Evolutionary conservation across 2,329 filamentous ascomycete species (phyloP).

Genomic region (Gaeumannomyces tritici): DNA sequence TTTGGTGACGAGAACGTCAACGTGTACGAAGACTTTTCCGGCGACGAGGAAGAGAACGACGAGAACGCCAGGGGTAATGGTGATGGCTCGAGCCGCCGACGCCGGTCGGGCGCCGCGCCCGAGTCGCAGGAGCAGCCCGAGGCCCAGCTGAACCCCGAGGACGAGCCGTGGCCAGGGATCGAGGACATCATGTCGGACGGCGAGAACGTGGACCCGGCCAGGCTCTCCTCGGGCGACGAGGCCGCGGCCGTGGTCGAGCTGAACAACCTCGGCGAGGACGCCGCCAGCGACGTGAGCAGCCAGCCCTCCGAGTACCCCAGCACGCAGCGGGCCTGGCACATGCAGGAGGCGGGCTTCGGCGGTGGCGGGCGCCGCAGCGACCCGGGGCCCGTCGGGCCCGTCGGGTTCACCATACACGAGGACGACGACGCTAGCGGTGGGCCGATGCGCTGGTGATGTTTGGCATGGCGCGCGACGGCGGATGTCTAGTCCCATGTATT

Average conservation of each 20-base stretch:
- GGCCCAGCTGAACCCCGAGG: conserved; percentile 31
- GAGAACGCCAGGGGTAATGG: conserved; percentile 14
- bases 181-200: conserved; percentile 39
- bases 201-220: conserved; percentile 39
- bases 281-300: conserved; percentile 31
- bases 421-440: conserved; percentile 6
- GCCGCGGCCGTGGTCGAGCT: conserved; percentile 6
- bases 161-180: conserved; percentile 48
- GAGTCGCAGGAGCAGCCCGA: conserved; percentile 6
- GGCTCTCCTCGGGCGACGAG: conserved; percentile 8
- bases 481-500: too few relatives aligned
- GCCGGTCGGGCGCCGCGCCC: neutral
- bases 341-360: conserved; percentile 8
- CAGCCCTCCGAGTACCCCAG: conserved; percentile 48
- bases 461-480: too few relatives aligned
- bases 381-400: neutral
- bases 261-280: conserved; percentile 1
- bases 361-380: conserved; percentile 2
- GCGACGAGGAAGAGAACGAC: conserved; percentile 16
- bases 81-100: neutral
- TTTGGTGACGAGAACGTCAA: conserved; percentile 19
- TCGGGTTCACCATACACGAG: conserved; percentile 12
- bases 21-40: conserved; percentile 19
- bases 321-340: conserved; percentile 32
- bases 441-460: too few relatives aligned